Percentiles rank a stretch among this genome's conserved stretches.
Conservation (phyloP, 441 rosid genomes). For the Erodium trifolium region DNA sequence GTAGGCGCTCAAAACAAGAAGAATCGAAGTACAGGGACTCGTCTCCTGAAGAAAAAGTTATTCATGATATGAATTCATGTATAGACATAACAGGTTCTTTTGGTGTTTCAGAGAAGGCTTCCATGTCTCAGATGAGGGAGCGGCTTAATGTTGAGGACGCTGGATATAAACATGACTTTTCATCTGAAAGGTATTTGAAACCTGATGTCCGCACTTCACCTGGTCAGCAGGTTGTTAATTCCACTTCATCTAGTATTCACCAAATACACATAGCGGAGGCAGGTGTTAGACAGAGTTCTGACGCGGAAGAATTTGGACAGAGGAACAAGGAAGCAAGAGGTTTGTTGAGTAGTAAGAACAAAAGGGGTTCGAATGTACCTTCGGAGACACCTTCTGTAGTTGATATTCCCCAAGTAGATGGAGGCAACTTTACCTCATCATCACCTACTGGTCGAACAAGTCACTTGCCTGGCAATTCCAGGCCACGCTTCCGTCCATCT, state of each 20-base stretch:
- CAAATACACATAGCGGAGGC: neutral
- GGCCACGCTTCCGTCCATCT: neutral
- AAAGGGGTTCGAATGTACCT: neutral
- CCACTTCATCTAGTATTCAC: neutral
- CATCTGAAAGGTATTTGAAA: neutral
- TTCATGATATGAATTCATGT: neutral
- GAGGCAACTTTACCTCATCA: neutral
- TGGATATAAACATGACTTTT: neutral
- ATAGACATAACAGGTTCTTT: neutral
- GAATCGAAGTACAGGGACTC: constrained; percentile 7
- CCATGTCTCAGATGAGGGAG: neutral
- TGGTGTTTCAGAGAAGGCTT: neutral
- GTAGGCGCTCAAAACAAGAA: constrained; percentile 5
- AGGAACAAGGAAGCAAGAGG: neutral
- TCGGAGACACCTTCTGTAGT: neutral
- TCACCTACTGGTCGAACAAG: constrained; percentile 3
- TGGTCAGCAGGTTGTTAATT: neutral
- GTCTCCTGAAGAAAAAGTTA: constrained; percentile 2
- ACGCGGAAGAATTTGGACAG: constrained; percentile 1
- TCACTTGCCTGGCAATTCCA: constrained; percentile 10
- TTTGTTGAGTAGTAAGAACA: neutral
- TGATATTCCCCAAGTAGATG: neutral
- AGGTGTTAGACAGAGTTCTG: constrained; percentile 1
- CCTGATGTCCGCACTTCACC: neutral
- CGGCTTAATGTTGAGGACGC: neutral